Evolutionary conservation across 1,284 basidiomycete species (phyloP), one percentile per base, ranked within the genome.

Genomic region (Ustilago sp.): DNA sequence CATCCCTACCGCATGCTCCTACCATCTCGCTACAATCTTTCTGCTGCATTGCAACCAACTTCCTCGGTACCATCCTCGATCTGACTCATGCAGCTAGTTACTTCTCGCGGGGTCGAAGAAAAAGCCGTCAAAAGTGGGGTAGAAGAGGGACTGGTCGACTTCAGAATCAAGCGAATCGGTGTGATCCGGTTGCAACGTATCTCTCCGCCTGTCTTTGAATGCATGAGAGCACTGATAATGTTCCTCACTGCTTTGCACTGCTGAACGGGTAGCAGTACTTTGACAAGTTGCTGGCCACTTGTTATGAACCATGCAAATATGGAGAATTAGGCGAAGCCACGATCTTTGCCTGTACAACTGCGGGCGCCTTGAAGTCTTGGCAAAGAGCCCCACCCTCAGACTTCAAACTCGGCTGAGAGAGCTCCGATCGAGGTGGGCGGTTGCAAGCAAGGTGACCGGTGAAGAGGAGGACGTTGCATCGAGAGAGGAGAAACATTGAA

Each of bases 291-390:
- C 23, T 28, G 23, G 23, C 23, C 23, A 28, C 23, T 28, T 28
- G 23, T 28, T 28, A 28, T 28, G 23, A 28, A 28, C 23, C 23
- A 28, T 28, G 23, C 23, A 28, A 28, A 28, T 28, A 31, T 39
- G 54, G 28, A 55, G 36, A 41, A 41, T 55, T 43, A 39, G 11
- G 38, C 53, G 53, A 55, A 43, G 36, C 53, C 53, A 8, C n/a
- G 35, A 19, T 4, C 23, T 19, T 39, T 39, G 15, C 15, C 54
- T 55, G 54, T 28, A 55, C 12, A 23, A 35, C 43, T 43, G 38
- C 54, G 43, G 38, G 54, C 54, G 54, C 54, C 36, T 19, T 23
- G 54, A 38, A 55, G 38, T 55, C 54, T 55, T 55, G 39, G 54
- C 54, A 55, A 43, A 28, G 12, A 23, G n/a, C 19, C 23, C 8